Evolutionary conservation across 345 rosid species (phyloP).

Genomic region (Gynandropsis gynandra): DNA sequence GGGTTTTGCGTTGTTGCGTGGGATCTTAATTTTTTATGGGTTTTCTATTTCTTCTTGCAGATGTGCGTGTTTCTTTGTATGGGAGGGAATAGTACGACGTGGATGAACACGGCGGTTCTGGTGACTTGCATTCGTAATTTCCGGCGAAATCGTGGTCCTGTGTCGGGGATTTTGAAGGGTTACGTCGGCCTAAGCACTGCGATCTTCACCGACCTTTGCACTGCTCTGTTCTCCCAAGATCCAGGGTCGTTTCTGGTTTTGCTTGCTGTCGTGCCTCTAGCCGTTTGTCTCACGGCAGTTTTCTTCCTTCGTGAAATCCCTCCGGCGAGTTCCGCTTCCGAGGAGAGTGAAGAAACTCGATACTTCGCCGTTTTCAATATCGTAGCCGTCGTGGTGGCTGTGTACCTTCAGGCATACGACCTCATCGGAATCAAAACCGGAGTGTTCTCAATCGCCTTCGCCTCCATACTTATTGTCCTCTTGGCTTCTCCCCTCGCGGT

Average conservation of each 20-base stretch:
- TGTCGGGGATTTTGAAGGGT: slow-evolving; percentile 87
- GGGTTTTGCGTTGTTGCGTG: not conserved
- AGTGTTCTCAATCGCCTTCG: slow-evolving; percentile 36
- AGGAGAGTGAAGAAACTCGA: slow-evolving; percentile 52
- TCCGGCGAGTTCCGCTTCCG: slow-evolving; percentile 32
- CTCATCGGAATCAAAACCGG: slow-evolving; percentile 37
- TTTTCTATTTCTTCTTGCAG: slow-evolving; percentile 7
- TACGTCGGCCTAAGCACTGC: slow-evolving; percentile 90
- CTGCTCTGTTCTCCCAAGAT: slow-evolving; percentile 63
- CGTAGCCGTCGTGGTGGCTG: slow-evolving; percentile 66
- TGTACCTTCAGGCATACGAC: slow-evolving; percentile 63
- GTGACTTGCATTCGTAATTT: slow-evolving; percentile 89
- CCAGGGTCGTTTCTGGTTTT: slow-evolving; percentile 58
- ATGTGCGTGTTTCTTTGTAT: slow-evolving; percentile 76
- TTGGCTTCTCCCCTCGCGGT: slow-evolving; percentile 57
- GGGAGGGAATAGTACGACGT: slow-evolving; percentile 96
- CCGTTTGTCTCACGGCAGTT: slow-evolving; percentile 67
- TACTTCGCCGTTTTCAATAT: slow-evolving; percentile 57
- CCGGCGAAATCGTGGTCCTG: slow-evolving; percentile 81
- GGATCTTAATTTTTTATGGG: slow-evolving; percentile 4
- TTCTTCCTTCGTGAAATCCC: slow-evolving; percentile 85
- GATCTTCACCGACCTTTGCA: slow-evolving; percentile 78
- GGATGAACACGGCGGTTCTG: slow-evolving; percentile 96
- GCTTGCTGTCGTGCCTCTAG: slow-evolving; percentile 63
- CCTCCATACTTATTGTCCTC: slow-evolving; percentile 39